These are phyloP conservation scores for Pueraria montana DNA, from an alignment of 306 rosid species.

Conservation along the genomic window DNA sequence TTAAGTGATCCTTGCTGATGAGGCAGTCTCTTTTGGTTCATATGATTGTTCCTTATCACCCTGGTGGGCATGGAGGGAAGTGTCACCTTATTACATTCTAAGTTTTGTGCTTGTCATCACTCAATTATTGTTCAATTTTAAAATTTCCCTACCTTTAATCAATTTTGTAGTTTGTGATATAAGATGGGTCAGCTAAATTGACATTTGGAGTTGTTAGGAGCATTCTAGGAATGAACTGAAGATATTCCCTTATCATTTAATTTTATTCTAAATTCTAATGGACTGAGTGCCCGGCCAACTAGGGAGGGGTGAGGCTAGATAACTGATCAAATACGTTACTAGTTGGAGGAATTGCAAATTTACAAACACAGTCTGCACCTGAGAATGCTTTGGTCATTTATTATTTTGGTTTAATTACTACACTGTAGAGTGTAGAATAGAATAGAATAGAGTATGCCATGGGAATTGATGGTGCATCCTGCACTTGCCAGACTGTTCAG, in stretches of 20 bases:
- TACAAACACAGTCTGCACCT: slow-evolving; percentile 17
- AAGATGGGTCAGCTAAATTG: slow-evolving; percentile 31
- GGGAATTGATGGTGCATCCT: slow-evolving; percentile 44
- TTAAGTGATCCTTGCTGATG: slow-evolving; percentile 53
- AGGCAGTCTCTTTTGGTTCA: slow-evolving; percentile 49
- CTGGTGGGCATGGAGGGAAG: slow-evolving; percentile 38
- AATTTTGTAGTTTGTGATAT: slow-evolving; percentile 16
- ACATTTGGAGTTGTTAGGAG: slow-evolving; percentile 35
- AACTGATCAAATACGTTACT: slow-evolving; percentile 42
- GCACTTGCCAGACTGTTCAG: slow-evolving; percentile 31
- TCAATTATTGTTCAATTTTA: slow-evolving; percentile 30
- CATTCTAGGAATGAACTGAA: slow-evolving; percentile 42
- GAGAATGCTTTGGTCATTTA: slow-evolving; percentile 32
- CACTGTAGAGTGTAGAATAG: not conserved
- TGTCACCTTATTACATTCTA: slow-evolving; percentile 41
- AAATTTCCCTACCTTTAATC: not conserved
- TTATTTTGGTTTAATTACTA: slow-evolving; percentile 32
- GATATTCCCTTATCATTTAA: slow-evolving; percentile 42
- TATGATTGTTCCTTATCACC: slow-evolving; percentile 48
- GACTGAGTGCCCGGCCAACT: slow-evolving; percentile 43
- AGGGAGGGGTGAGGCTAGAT: slow-evolving; percentile 27
- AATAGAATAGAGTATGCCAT: not conserved
- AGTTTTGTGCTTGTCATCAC: slow-evolving; percentile 47
- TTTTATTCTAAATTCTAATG: slow-evolving; percentile 42
- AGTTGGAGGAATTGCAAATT: slow-evolving; percentile 30